These are phyloP conservation scores for Neonectria punicea DNA, from an alignment of 2,329 filamentous ascomycete genomes.

Conservation along the genomic window DNA sequence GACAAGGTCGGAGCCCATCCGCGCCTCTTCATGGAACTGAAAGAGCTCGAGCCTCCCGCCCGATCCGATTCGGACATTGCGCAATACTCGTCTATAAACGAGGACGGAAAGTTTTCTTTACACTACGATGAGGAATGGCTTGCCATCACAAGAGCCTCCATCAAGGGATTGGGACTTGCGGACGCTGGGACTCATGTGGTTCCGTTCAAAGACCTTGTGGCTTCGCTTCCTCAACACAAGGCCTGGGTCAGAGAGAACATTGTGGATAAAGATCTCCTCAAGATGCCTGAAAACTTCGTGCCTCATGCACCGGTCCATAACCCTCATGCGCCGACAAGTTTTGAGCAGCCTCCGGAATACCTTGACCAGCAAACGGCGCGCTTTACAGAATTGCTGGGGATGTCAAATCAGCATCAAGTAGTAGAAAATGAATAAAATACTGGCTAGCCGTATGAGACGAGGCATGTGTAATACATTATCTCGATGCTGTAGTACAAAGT, in stretches of 20 bases:
- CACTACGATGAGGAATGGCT: constrained; percentile 95
- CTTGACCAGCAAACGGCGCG: constrained; percentile 84
- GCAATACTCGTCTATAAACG: constrained; percentile 53
- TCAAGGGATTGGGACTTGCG: constrained; percentile 70
- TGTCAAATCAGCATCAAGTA: constrained; percentile 13
- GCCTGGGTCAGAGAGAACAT: constrained; percentile 83
- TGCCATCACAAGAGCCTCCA: constrained; percentile 86
- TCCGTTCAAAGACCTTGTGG: constrained; percentile 54
- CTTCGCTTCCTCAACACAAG: constrained; percentile 45
- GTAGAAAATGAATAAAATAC: too few species aligned
- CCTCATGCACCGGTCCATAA: constrained; percentile 79
- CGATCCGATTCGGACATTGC: constrained; percentile 8
- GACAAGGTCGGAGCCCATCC: constrained; percentile 90
- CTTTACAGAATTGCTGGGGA: constrained; percentile 77
- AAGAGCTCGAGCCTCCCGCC: constrained; percentile 53
- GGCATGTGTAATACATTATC: too few species aligned
- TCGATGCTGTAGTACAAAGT: too few species aligned
- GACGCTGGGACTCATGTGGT: constrained; percentile 71
- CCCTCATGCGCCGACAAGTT: constrained; percentile 63
- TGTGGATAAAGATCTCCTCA: constrained; percentile 67
- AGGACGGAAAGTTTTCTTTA: constrained; percentile 54
- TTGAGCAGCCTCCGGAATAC: constrained; percentile 77
- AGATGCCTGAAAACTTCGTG: constrained; percentile 80
- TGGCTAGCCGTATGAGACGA: too few species aligned
- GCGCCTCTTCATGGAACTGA: constrained; percentile 77